These are phyloP conservation scores for Stevia rebaudiana DNA, from an alignment of 140 eudicot genomes.

Conservation along the genomic window DNA sequence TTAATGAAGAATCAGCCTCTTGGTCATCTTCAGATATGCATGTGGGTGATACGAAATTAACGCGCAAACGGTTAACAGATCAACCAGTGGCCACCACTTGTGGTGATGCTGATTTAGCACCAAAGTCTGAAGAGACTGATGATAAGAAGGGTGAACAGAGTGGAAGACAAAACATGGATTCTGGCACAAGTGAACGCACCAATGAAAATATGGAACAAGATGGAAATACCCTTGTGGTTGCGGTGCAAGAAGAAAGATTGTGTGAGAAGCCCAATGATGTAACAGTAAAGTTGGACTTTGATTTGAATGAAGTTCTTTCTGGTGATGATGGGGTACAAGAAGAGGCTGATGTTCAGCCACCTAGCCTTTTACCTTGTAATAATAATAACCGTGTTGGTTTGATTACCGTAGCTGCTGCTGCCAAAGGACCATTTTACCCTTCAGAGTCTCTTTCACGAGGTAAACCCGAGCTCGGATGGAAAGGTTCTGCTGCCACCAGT, in stretches of 20 bases:
- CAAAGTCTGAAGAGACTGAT: constrained; percentile 11
- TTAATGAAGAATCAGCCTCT: constrained; percentile 37
- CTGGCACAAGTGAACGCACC: constrained; percentile 16
- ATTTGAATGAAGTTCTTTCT: constrained; percentile 60
- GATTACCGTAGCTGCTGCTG: constrained; percentile 77
- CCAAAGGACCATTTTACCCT: constrained; percentile 74
- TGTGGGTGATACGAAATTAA: constrained; percentile 26
- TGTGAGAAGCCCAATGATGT: constrained; percentile 18
- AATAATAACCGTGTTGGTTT: constrained; percentile 39
- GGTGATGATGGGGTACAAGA: constrained; percentile 56
- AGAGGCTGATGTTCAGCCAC: constrained; percentile 31
- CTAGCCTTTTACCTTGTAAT: constrained; percentile 25
- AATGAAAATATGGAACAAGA: constrained; percentile 22
- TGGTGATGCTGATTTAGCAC: constrained; percentile 12
- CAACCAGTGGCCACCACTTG: constrained; percentile 11
- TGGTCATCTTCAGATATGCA: constrained; percentile 36
- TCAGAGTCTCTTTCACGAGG: constrained; percentile 57
- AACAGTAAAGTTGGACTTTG: constrained; percentile 49
- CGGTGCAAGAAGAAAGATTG: constrained; percentile 19
- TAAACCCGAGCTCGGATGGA: constrained; percentile 71
- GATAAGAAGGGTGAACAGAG: constrained; percentile 22
- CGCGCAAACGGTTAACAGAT: constrained; percentile 8
- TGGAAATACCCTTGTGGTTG: constrained; percentile 11
- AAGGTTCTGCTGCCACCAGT: constrained; percentile 96
- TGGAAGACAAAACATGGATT: constrained; percentile 18